A percentile compares a stretch with the other conserved stretches of the same genome.
These are phyloP conservation scores for Mollisia scopiformis DNA, from an alignment of 2,329 filamentous ascomycete species.

Conservation along the genomic window DNA sequence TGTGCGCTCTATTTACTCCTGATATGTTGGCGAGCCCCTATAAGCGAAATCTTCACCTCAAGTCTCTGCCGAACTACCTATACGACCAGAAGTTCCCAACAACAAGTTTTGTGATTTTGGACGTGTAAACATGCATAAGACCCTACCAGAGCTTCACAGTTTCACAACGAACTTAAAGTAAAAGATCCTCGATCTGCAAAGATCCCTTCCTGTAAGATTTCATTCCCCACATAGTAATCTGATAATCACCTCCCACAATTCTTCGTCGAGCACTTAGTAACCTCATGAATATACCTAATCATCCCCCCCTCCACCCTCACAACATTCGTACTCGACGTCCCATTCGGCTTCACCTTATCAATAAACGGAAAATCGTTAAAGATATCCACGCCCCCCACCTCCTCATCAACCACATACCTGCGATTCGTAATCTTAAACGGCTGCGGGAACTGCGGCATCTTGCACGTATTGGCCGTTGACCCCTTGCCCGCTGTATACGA, in stretches of 20 bases:
- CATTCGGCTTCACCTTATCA: constrained; percentile 18
- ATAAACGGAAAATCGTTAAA: constrained; percentile 18
- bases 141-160: too few relatives aligned
- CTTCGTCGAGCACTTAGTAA: constrained; percentile 14
- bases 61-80: too few relatives aligned
- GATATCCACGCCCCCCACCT: constrained; percentile 19
- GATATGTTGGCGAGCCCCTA: too few relatives aligned
- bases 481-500: constrained; percentile 9
- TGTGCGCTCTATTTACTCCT: too few relatives aligned
- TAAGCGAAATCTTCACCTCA: too few relatives aligned
- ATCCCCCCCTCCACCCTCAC: constrained; percentile 16
- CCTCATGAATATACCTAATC: constrained; percentile 22
- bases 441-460: constrained; percentile 10
- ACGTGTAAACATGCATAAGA: too few relatives aligned
- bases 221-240: too few relatives aligned
- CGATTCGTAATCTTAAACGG: constrained; percentile 11
- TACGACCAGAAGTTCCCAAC: too few relatives aligned
- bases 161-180: too few relatives aligned
- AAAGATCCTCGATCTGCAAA: too few relatives aligned
- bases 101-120: too few relatives aligned
- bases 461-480: constrained; percentile 13
- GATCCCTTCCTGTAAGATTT: too few relatives aligned
- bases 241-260: constrained; percentile 21
- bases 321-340: constrained; percentile 16
- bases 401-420: constrained; percentile 23